Percentiles rank a stretch among this genome's conserved stretches.
Evolutionary conservation across 2,329 filamentous ascomycete genomes (phyloP).

Genomic region (Coniochaeta sp.): DNA sequence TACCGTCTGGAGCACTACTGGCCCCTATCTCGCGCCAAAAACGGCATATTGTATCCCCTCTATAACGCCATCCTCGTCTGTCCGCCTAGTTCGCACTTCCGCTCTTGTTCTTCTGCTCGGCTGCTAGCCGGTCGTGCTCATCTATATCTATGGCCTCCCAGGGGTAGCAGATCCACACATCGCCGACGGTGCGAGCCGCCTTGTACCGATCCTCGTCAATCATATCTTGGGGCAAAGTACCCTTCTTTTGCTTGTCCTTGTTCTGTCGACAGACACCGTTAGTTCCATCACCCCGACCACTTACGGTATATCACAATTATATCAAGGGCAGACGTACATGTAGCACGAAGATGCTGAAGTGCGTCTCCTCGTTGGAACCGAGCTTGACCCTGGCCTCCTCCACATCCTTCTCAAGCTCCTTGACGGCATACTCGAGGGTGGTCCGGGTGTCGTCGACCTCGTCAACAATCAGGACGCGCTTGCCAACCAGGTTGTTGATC

Average conservation of each 20-base stretch:
- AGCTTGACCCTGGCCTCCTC: constrained; percentile 68
- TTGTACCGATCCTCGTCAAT: constrained; percentile 66
- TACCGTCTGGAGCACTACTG: not conserved
- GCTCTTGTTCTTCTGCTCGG: constrained; percentile 28
- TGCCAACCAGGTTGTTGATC: constrained; percentile 84
- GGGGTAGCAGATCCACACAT: constrained; percentile 98
- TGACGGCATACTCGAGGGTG: constrained; percentile 88
- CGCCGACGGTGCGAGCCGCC: constrained; percentile 80
- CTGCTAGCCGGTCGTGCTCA: constrained; percentile 72
- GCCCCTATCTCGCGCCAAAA: not conserved
- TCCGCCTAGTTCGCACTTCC: not conserved
- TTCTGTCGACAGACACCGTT: constrained; percentile 48
- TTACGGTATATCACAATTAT: not conserved
- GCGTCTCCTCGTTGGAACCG: constrained; percentile 63
- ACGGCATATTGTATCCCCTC: not conserved
- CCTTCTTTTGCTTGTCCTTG: constrained; percentile 97
- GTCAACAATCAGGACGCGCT: constrained; percentile 87
- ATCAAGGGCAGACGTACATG: constrained; percentile 53
- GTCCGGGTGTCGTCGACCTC: constrained; percentile 95
- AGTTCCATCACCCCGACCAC: not conserved
- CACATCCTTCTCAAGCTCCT: constrained; percentile 92
- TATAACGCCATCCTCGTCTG: not conserved
- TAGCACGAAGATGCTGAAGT: constrained; percentile 91
- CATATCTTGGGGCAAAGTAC: constrained; percentile 71
- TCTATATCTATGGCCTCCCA: constrained; percentile 96